phyloP scores from a whole-genome alignment of 495 filamentous ascomycete species.

The Lasiosphaeria ovina region DNA sequence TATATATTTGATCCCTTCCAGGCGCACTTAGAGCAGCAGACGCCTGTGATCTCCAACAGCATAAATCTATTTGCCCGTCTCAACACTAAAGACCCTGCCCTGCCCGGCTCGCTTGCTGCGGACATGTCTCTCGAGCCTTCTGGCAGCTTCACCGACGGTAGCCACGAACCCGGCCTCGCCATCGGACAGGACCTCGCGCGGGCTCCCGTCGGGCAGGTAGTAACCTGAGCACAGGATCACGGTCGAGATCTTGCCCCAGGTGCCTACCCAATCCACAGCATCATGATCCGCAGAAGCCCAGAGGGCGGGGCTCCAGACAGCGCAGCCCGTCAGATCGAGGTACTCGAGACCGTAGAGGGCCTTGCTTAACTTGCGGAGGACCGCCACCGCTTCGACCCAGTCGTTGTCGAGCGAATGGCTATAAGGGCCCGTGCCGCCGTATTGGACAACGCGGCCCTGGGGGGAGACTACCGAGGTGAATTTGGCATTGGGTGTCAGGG shows the following conservation, averaged over 20 bases:
- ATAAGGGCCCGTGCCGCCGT: constrained; percentile 65
- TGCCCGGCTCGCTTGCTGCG: constrained; percentile 2
- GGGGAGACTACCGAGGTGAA: constrained; percentile 46
- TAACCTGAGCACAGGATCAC: constrained; percentile 39
- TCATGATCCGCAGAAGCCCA: constrained; percentile 32
- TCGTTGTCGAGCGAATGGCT: constrained; percentile 62
- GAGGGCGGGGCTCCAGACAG: constrained; percentile 65
- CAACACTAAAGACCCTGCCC: constrained; percentile 10
- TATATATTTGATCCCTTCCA: too few species aligned
- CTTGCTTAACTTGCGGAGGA: constrained; percentile 67
- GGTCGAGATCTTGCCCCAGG: constrained; percentile 45
- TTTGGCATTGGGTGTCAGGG: constrained; percentile 61
- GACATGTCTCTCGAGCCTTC: constrained; percentile 11
- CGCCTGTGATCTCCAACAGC: too few species aligned
- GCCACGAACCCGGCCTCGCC: background rate
- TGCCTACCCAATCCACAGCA: constrained; percentile 42
- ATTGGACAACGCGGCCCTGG: constrained; percentile 43
- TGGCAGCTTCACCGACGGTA: background rate
- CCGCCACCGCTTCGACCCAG: constrained; percentile 64
- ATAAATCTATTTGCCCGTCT: background rate
- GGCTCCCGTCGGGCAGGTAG: background rate
- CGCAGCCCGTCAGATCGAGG: constrained; percentile 78
- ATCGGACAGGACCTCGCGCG: too few species aligned
- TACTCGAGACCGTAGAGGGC: constrained; percentile 70
- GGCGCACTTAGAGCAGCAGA: too few species aligned